Evolutionary conservation across 257 asterid genomes (phyloP), one percentile per base, ranked within the genome.

Genomic region (Primulina tabacum): DNA sequence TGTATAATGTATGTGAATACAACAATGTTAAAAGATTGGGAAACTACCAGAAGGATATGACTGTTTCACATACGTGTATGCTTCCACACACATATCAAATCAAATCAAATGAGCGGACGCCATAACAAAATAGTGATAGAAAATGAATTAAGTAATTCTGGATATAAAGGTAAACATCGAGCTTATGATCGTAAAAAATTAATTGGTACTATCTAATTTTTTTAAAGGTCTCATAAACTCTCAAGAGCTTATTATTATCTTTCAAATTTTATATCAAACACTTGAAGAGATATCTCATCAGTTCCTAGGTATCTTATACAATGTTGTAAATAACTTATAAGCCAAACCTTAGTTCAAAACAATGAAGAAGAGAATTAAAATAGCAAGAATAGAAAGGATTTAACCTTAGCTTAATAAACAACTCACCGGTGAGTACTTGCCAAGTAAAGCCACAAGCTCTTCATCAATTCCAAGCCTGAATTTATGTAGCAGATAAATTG

Each of bases 401-500:
- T 59, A 47, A 65, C 61, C 60, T 8, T 6, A 71, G 28, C 32
- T 50, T 55, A 56, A 60, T 60, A 71, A 33, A 26, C 32, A 52
- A 75, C 95, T 71, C 70, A 92, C 98, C 6, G 89, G 88, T 0
- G 98, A 90, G 73, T 75, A 76, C 73, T 70, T 83, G 68, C 97
- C 97, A 61, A 93, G 95, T 84, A 90, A 80, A 43, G 90, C 80
- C 67, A 93, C 99, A 38, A 93, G 97, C 83, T 89, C 99, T 79
- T 90, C 96, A 69, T 93, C 99, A 32, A 93, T 93, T 74, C 99
- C 99, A 74, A 90, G 83, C 87, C 97, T 90, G 82, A 63, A 62
- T 16, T 71, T 59, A 61, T 66, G 64, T 17, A 40, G 71, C 57
- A 55, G 70, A 68, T 67, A 60, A 67, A 73, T 30, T 20, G 8